Evolutionary conservation across 192 early-diverging fungal genomes (phyloP).

Genomic region (Kappamyces sp.): DNA sequence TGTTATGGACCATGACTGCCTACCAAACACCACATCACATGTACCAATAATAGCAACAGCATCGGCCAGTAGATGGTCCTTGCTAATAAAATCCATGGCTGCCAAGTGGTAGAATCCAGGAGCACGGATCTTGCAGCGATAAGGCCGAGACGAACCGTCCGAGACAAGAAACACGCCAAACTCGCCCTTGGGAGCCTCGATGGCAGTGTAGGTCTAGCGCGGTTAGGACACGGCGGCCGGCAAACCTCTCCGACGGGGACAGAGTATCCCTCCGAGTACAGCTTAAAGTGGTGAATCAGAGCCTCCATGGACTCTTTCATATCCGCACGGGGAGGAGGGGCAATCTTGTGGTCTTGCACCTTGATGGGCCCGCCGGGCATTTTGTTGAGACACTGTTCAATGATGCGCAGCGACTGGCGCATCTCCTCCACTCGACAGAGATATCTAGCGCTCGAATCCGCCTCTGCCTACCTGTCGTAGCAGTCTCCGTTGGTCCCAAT

Average conservation of each 20-base stretch:
- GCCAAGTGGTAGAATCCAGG: conserved; percentile 93
- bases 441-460: conserved; percentile 88
- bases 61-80: conserved; percentile 89
- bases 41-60: conserved; percentile 96
- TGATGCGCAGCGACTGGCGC: conserved; percentile 93
- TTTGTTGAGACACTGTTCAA: conserved; percentile 90
- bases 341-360: conserved; percentile 97
- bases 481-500: conserved; percentile 92
- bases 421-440: conserved; percentile 98
- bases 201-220: conserved; percentile 78
- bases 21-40: conserved; percentile 98
- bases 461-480: too few species aligned
- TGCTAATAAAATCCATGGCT: conserved; percentile 82
- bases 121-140: conserved; percentile 95
- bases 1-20: conserved; percentile 29
- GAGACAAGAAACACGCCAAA: conserved; percentile 93
- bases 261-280: conserved; percentile 97
- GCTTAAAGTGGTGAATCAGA: conserved; percentile 98
- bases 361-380: conserved; percentile 91
- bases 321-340: conserved; percentile 80
- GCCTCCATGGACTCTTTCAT: conserved; percentile 99
- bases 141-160: conserved; percentile 90
- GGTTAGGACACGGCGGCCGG: background rate
- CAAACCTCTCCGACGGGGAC: conserved; percentile 85
- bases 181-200: conserved; percentile 99